Base-by-base conservation (phyloP, 2,329 filamentous ascomycete species). In the Colletotrichum tofieldiae region DNA sequence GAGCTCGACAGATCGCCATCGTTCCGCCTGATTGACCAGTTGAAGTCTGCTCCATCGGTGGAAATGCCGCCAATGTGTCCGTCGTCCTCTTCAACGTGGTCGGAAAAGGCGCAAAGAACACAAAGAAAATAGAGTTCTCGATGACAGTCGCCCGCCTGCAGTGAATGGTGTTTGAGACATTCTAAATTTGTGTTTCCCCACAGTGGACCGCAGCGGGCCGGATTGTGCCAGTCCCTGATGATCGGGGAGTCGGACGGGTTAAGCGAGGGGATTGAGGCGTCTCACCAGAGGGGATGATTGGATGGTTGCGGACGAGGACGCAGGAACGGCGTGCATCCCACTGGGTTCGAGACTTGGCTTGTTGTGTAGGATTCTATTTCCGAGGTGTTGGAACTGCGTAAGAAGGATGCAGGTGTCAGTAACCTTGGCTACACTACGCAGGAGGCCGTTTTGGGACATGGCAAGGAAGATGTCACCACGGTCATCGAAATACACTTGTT, bases 121-220 rank as follows among this genome's bases (percentile, higher is more conserved):
- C 23, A 26, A 26, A 26, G n/a, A n/a, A n/a, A n/a, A n/a, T n/a
- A n/a, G n/a, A n/a, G 23, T 26, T 26, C 23, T 26, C 23, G 23
- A 26, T 26, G 23, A n/a, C 23, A 26, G 23, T 26, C 23, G 23
- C 23, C 23, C 23, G 23, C 23, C 23, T 26, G 23, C 23, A 26
- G 23, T 26, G 23, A 26, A 26, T 26, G 23, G 23, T 26, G 23
- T 6, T 26, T n/a, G 16, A 41, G 39, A 14, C 41, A 58, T 18
- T 52, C 64, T 45, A 67, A 56, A 43, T 51, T 63, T 56, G 47
- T 51, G 43, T 51, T 52, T 71, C 65, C 26, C 68, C 64, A 39
- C 64, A 71, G 51, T 58, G 55, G 64, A 55, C 18, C 26, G 11
- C 26, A 1, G 20, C 23, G 65, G 65, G 37, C 49, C 49, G 45